phyloP scores from a whole-genome alignment of 2,329 filamentous ascomycete genomes.

The Tolypocladium inflatum region DNA sequence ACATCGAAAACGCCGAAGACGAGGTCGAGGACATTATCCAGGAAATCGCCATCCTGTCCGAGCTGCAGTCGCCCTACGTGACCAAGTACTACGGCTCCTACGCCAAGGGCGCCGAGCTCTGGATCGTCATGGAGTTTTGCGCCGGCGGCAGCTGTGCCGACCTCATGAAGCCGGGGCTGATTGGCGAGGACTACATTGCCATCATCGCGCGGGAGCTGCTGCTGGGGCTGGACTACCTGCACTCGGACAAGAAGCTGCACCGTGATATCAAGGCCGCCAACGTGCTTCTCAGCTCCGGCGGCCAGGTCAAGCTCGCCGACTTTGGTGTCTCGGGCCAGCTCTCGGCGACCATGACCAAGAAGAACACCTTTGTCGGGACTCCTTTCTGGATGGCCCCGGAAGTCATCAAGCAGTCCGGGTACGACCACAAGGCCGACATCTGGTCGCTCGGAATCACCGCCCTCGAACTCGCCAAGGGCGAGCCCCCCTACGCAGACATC shows the following conservation, averaged over 20 bases:
- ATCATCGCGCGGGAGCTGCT: constrained; percentile 89
- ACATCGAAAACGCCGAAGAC: constrained; percentile 97
- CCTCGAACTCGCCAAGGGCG: constrained; percentile 81
- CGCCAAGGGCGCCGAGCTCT: constrained; percentile 88
- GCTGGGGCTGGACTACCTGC: constrained; percentile 83
- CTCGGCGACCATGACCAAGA: constrained; percentile 98
- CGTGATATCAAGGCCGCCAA: constrained; percentile 97
- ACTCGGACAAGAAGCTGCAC: constrained; percentile 92
- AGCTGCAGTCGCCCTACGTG: constrained; percentile 90
- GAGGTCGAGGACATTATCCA: constrained; percentile 99
- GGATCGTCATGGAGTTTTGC: constrained; percentile 99
- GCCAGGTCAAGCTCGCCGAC: constrained; percentile 93
- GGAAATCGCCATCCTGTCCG: constrained; percentile 94
- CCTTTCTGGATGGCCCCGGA: constrained; percentile 99
- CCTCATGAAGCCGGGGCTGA: constrained; percentile 84
- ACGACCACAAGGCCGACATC: constrained; percentile 96
- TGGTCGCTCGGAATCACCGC: constrained; percentile 96
- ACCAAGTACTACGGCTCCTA: constrained; percentile 98
- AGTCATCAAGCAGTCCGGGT: constrained; percentile 96
- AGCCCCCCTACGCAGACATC: constrained; percentile 91
- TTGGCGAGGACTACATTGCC: constrained; percentile 92
- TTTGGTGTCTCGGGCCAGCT: constrained; percentile 96
- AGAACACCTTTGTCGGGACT: constrained; percentile 96
- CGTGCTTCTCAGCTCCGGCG: constrained; percentile 76
- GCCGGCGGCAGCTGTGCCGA: constrained; percentile 94